phyloP scores from a whole-genome alignment of 805 yeast species.

The Brettanomyces naardenensis region DNA sequence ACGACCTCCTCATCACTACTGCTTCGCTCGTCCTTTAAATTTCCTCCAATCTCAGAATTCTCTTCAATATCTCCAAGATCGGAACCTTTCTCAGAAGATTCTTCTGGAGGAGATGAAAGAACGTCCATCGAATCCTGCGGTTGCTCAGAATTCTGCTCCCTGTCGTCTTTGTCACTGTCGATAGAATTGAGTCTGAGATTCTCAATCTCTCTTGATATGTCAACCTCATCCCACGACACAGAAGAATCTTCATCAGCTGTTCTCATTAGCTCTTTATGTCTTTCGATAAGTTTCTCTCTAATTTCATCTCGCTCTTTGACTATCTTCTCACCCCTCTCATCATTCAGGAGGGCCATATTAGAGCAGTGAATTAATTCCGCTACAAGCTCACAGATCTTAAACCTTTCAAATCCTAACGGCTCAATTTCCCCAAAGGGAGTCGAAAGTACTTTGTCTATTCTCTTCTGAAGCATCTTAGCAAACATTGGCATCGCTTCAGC shows the following conservation, averaged over 20 bases:
- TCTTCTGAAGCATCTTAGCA: conserved; percentile 46
- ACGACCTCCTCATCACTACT: conserved; percentile 12
- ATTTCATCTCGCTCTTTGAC: conserved; percentile 62
- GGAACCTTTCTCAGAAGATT: conserved; percentile 35
- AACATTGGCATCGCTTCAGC: conserved; percentile 68
- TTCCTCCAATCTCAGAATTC: conserved; percentile 11
- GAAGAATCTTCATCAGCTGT: conserved; percentile 21
- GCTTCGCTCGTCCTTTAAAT: not conserved
- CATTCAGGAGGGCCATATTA: conserved; percentile 89
- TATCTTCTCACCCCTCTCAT: conserved; percentile 59
- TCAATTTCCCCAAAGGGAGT: conserved; percentile 63
- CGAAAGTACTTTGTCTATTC: conserved; percentile 31
- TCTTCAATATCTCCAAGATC: conserved; percentile 26
- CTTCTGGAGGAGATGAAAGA: too few relatives aligned
- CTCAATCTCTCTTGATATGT: conserved; percentile 27
- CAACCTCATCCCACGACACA: conserved; percentile 23
- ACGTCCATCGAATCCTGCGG: conserved; percentile 21
- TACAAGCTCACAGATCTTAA: conserved; percentile 82
- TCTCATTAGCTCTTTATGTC: conserved; percentile 19
- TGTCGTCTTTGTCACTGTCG: conserved; percentile 4
- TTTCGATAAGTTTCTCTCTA: conserved; percentile 38
- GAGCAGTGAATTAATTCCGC: conserved; percentile 96
- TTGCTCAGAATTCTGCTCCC: not conserved
- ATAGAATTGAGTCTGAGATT: conserved; percentile 19
- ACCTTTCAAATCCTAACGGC: conserved; percentile 85